Percentiles rank a stretch among this genome's conserved stretches.
These are phyloP conservation scores for Saccharomyces hybrid DNA, from an alignment of 1,139 yeast genomes.

Conservation along the genomic window DNA sequence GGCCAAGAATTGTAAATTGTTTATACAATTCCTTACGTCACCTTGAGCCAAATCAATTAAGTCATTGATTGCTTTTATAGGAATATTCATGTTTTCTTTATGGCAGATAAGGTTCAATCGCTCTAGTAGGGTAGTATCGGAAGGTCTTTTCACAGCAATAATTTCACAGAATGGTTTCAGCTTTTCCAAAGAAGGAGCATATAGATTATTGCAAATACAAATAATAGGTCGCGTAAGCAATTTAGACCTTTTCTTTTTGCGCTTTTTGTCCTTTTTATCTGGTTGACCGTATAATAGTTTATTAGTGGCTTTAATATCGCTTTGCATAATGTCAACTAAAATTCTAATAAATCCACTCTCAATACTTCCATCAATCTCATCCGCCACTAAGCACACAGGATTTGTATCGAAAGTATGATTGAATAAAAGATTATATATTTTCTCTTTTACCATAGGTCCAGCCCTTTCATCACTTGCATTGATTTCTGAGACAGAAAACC, in stretches of 20 bases:
- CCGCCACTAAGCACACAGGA: slow-evolving; percentile 78
- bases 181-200: slow-evolving; percentile 63
- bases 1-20: slow-evolving; percentile 61
- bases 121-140: slow-evolving; percentile 41
- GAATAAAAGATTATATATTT: slow-evolving; percentile 63
- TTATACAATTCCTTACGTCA: slow-evolving; percentile 80
- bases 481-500: slow-evolving; percentile 73
- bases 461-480: slow-evolving; percentile 86
- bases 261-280: slow-evolving; percentile 23
- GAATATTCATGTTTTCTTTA: slow-evolving; percentile 37
- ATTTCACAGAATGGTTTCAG: slow-evolving; percentile 68
- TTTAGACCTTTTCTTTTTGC: slow-evolving; percentile 30
- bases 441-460: slow-evolving; percentile 48
- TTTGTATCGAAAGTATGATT: slow-evolving; percentile 49
- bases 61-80: slow-evolving; percentile 40
- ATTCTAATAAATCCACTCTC: slow-evolving; percentile 75
- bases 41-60: slow-evolving; percentile 69
- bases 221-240: slow-evolving; percentile 76
- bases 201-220: slow-evolving; percentile 85
- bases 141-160: slow-evolving; percentile 56
- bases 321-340: slow-evolving; percentile 49
- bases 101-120: slow-evolving; percentile 45
- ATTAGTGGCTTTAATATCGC: slow-evolving; percentile 49
- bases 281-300: slow-evolving; percentile 12
- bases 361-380: slow-evolving; percentile 86